Evolutionary conservation across 1,139 yeast species (phyloP).

Genomic region (Ogataea hybrid): DNA sequence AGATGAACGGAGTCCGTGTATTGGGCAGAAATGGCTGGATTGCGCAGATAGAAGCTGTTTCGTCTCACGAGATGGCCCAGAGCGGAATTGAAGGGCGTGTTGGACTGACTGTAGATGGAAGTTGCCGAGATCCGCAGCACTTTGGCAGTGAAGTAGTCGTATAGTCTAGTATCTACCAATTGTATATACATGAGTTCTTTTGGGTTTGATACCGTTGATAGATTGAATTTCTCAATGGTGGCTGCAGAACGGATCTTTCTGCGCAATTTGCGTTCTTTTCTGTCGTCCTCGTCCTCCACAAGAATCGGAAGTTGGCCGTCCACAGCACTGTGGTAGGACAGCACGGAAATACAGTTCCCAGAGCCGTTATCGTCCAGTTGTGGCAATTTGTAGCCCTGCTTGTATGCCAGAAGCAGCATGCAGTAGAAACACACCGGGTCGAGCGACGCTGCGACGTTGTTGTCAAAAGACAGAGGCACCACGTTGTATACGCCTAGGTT

Average conservation of each 20-base stretch:
- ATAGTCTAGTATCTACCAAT: constrained; percentile 38
- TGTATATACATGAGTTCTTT: constrained; percentile 33
- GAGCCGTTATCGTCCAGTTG: constrained; percentile 5
- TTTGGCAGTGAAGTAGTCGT: constrained; percentile 40
- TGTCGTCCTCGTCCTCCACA: constrained; percentile 38
- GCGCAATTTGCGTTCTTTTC: constrained; percentile 30
- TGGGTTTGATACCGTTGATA: constrained; percentile 20
- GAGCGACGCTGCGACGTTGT: constrained; percentile 34
- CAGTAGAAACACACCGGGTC: constrained; percentile 46
- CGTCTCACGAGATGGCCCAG: constrained; percentile 26
- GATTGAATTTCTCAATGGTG: constrained; percentile 30
- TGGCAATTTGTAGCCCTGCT: constrained; percentile 38
- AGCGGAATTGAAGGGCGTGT: constrained; percentile 20
- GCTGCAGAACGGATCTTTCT: constrained; percentile 27
- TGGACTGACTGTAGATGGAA: constrained; percentile 29
- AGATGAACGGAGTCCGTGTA: constrained; percentile 9
- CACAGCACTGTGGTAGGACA: constrained; percentile 42
- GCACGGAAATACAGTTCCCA: constrained; percentile 32
- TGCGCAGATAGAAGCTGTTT: constrained; percentile 25
- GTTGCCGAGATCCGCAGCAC: constrained; percentile 14
- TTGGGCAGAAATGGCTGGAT: constrained; percentile 20
- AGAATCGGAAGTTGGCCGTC: constrained; percentile 44
- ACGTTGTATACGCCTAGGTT: constrained; percentile 44
- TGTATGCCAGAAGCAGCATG: constrained; percentile 36
- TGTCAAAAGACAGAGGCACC: constrained; percentile 25